Base-by-base conservation (phyloP, 352 stramenopile species). In the Globisporangium carolinianum region DNA sequence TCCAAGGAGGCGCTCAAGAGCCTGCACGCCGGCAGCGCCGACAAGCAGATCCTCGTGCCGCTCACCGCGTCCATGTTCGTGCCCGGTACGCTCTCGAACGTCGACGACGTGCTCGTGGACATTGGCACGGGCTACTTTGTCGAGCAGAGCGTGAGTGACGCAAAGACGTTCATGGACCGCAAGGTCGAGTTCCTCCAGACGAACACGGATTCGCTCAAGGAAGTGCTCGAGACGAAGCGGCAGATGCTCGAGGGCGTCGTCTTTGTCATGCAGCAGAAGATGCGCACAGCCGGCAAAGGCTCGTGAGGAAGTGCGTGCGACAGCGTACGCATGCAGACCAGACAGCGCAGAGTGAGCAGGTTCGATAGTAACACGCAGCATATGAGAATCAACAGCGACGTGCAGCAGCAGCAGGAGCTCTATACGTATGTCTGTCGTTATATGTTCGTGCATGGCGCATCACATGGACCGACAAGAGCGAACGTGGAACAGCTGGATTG, bases 21-120 rank as follows among this genome's bases (percentile, higher is more conserved):
- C 41, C 84, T 96, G 58, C 71, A 72, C 52, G 64, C 67, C 32
- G 57, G 69, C 10, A 86, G 90, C 65, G 58, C 76, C 36, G 67
- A 81, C 66, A 88, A 89, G 73, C 63, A 96, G 54, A 81, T 98
- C 50, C 91, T 98, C 61, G 91, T 98, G 58, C 94, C 94, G 39
- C 75, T 98, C 37, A 98, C 94, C n/a, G 87, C 94, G 63, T 97
- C 86, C 57, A 91, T 98, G 61, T 98, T 98, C 62, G 91, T 97
- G 32, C 89, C 90, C 0, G 94, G 89, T 17, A 95, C 75, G 56
- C 76, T 98, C 37, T 66, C 77, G 39, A 89, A 95, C 60, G 84
- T 92, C 15, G 75, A 89, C 36, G 83, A 94, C 48, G 76, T 98
- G 47, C 75, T 98, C 42, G 90, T 98, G 57, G 94, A 98, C 61